Base-by-base conservation (phyloP, 1,284 basidiomycete genomes). In the Tilletia indica region DNA sequence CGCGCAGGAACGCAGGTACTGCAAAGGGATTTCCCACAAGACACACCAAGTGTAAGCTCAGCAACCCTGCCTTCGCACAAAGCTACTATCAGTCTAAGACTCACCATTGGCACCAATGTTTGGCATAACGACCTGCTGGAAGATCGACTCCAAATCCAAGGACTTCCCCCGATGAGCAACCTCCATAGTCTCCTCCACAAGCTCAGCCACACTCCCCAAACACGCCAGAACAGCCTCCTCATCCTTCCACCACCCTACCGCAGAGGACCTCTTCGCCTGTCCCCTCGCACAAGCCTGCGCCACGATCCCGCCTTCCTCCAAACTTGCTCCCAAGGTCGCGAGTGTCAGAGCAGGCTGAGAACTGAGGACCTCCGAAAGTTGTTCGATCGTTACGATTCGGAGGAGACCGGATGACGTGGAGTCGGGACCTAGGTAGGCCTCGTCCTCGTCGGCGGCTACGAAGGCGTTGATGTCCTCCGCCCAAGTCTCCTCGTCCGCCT, bases 401-500 rank as follows among this genome's bases (percentile, higher is more conserved):
- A 94, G 51, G 1, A 42, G 36, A 21, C 51, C 49, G 21, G 48
- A 39, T 2, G 38, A n/a, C 1, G 47, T 49, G 8, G 48, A 68
- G 36, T 49, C 51, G 36, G 68, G 42, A 3, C 68, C 68, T 19
- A 49, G 11, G 48, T 49, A 45, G 0, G 90, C 91, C 76, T 97
- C 94, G 78, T 97, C 96, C 74, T 97, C 93, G 81, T 97, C 95
- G 79, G 97, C 93, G 31, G 92, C 91, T 34, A 98, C 91, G 82
- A 98, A 98, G 2, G 91, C 90, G 77, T 97, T 96, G 0, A 93
- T 90, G 80, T 97, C 92, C 70, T 87, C 89, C 3, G 89, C 89
- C 95, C 96, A 98, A 51, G 90, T 91, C 68, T 95, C 93, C 83
- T 95, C 94, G 92, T 97, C 93, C 70, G 95, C 93, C 19, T 89